Percentiles rank a stretch among this genome's conserved stretches.
phyloP scores from a whole-genome alignment of 805 yeast species.

The Candida koratica region DNA sequence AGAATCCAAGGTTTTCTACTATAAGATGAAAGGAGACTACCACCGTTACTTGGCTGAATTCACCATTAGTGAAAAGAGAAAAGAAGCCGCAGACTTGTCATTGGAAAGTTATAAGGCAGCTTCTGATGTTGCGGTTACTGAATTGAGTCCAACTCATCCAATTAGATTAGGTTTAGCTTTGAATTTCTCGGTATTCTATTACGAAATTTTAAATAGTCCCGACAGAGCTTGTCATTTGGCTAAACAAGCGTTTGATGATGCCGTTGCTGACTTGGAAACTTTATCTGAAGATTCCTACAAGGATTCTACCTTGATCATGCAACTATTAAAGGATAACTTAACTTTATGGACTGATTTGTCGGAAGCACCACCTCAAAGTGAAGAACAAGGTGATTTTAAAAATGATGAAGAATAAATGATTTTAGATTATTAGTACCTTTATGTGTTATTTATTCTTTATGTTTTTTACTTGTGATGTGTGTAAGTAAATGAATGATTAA shows the following conservation, averaged over 20 bases:
- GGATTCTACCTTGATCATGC: conserved; percentile 98
- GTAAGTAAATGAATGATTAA: conserved; percentile 12
- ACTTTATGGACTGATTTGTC: conserved; percentile 98
- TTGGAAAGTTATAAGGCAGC: conserved; percentile 94
- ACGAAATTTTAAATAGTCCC: conserved; percentile 96
- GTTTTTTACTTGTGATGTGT: conserved; percentile 5
- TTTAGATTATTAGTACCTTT: conserved; percentile 5
- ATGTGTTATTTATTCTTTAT: conserved; percentile 6
- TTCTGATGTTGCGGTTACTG: conserved; percentile 93
- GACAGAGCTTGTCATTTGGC: conserved; percentile 99
- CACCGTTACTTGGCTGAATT: conserved; percentile 98
- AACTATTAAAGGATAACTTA: conserved; percentile 95
- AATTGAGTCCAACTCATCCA: conserved; percentile 98
- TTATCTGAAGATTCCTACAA: conserved; percentile 97
- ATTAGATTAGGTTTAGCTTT: conserved; percentile 96
- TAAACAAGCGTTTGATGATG: conserved; percentile 98
- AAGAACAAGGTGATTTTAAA: conserved; percentile 21
- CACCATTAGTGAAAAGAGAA: conserved; percentile 85
- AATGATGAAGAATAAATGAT: conserved; percentile 16
- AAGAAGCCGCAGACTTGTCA: conserved; percentile 87
- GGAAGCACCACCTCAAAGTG: conserved; percentile 54
- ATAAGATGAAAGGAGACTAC: conserved; percentile 99
- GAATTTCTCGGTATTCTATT: conserved; percentile 96
- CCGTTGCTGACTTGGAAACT: conserved; percentile 97
- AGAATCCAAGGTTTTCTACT: conserved; percentile 96